These are phyloP conservation scores for Thelonectria olida DNA, from an alignment of 2,329 filamentous ascomycete species.

Conservation along the genomic window DNA sequence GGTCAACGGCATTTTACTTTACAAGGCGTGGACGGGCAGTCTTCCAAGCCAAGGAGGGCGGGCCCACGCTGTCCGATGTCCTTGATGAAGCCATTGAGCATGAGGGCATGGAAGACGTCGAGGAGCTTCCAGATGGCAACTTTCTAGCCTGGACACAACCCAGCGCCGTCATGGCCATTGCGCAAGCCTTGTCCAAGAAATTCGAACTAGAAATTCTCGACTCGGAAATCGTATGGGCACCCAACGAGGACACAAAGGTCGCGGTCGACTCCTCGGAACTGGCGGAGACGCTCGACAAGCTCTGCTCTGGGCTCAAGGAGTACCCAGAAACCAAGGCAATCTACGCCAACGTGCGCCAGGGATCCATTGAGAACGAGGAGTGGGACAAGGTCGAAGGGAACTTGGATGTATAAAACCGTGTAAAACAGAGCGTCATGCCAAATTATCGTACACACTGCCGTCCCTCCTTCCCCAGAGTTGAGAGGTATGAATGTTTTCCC, in stretches of 20 bases:
- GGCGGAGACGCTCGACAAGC: slow-evolving; percentile 64
- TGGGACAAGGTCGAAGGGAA: slow-evolving; percentile 65
- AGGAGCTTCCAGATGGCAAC: slow-evolving; percentile 72
- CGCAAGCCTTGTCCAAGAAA: slow-evolving; percentile 64
- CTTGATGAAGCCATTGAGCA: slow-evolving; percentile 83
- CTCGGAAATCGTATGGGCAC: slow-evolving; percentile 85
- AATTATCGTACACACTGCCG: slow-evolving; percentile 32
- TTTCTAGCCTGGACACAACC: slow-evolving; percentile 67
- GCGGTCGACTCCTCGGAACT: slow-evolving; percentile 66
- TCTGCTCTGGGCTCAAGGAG: slow-evolving; percentile 71
- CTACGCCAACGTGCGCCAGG: slow-evolving; percentile 74
- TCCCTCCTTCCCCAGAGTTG: slow-evolving; percentile 25
- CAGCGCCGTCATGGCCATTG: slow-evolving; percentile 43
- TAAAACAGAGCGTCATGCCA: slow-evolving; percentile 26
- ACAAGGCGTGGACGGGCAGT: slow-evolving; percentile 79
- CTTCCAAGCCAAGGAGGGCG: slow-evolving; percentile 65
- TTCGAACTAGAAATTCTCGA: slow-evolving; percentile 75
- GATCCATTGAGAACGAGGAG: slow-evolving; percentile 59
- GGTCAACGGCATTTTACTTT: slow-evolving; percentile 86
- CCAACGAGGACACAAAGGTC: slow-evolving; percentile 82
- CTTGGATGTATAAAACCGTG: slow-evolving; percentile 56
- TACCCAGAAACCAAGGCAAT: slow-evolving; percentile 79
- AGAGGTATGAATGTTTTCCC: slow-evolving; percentile 24
- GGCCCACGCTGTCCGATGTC: slow-evolving; percentile 73
- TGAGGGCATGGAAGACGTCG: slow-evolving; percentile 80